A percentile compares a stretch with the other conserved stretches of the same genome.
Evolutionary conservation across 441 rosid genomes (phyloP).

Genomic region (Gossypium gossypioides): DNA sequence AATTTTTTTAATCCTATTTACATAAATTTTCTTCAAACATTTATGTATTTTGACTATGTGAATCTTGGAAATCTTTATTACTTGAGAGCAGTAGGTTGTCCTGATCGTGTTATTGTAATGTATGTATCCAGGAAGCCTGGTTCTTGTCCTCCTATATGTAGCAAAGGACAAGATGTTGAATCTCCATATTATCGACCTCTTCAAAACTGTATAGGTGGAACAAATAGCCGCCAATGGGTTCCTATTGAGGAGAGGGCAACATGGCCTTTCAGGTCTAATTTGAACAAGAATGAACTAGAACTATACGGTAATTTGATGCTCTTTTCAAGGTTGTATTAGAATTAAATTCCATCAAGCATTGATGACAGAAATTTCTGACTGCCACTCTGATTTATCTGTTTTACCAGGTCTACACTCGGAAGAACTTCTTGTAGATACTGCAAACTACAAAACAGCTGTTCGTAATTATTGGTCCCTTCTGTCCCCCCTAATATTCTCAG

Average conservation of each 20-base stretch:
- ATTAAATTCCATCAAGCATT: neutral
- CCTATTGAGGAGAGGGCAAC: slow-evolving; percentile 58
- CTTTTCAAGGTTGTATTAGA: neutral
- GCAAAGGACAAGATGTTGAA: slow-evolving; percentile 75
- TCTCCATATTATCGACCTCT: slow-evolving; percentile 84
- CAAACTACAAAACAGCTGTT: slow-evolving; percentile 49
- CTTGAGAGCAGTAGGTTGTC: slow-evolving; percentile 11
- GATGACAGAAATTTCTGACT: neutral
- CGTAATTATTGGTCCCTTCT: slow-evolving; percentile 88
- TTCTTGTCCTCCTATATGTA: slow-evolving; percentile 60
- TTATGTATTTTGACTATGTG: neutral
- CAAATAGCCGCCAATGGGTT: slow-evolving; percentile 72
- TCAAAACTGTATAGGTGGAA: slow-evolving; percentile 79
- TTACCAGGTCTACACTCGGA: slow-evolving; percentile 59
- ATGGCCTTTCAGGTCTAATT: slow-evolving; percentile 79
- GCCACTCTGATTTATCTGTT: slow-evolving; percentile 7
- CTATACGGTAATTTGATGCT: slow-evolving; percentile 41
- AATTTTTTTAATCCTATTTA: slow-evolving; percentile 2
- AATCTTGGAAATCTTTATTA: neutral
- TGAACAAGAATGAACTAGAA: slow-evolving; percentile 77
- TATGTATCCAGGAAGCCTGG: slow-evolving; percentile 60
- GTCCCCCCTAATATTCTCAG: slow-evolving; percentile 91
- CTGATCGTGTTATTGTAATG: slow-evolving; percentile 14
- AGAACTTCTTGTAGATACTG: slow-evolving; percentile 55
- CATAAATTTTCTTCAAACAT: neutral